Conservation (phyloP, 148 eudicot species). For the Vaccinium myrtillus region DNA sequence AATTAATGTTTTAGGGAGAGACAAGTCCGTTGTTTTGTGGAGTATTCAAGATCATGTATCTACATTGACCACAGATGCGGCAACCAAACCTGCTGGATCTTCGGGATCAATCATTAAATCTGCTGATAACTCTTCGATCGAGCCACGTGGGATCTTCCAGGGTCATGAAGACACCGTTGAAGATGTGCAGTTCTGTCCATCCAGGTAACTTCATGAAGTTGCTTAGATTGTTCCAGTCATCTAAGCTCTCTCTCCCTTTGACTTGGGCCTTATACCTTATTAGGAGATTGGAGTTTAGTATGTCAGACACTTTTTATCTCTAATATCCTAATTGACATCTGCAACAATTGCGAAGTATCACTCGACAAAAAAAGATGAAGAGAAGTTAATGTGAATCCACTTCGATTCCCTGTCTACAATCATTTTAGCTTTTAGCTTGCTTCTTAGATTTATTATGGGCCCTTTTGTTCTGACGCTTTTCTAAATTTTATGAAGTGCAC, state of each 20-base stretch:
- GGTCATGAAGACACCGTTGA: conserved; percentile 95
- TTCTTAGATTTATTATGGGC: conserved; percentile 12
- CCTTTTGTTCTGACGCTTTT: conserved; percentile 17
- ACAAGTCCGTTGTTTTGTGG: conserved; percentile 86
- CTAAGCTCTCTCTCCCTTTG: neutral
- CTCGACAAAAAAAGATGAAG: neutral
- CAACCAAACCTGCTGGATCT: conserved; percentile 54
- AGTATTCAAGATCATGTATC: conserved; percentile 93
- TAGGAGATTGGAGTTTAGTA: neutral
- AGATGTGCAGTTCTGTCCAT: conserved; percentile 97
- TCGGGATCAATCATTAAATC: conserved; percentile 56
- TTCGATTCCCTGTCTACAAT: neutral
- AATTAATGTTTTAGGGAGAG: conserved; percentile 58
- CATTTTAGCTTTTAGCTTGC: neutral
- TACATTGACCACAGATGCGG: conserved; percentile 56
- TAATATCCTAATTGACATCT: neutral
- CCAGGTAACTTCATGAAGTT: conserved; percentile 52
- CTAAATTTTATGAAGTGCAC: conserved; percentile 59
- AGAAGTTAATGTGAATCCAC: neutral
- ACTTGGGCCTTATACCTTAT: neutral
- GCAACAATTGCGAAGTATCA: neutral
- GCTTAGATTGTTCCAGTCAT: neutral
- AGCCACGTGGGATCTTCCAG: conserved; percentile 83
- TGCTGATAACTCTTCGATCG: conserved; percentile 69
- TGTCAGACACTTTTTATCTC: neutral